A percentile compares a stretch with the other conserved stretches of the same genome.
Conservation (phyloP, 768 basidiomycete genomes). For the Gautieria morchelliformis region DNA sequence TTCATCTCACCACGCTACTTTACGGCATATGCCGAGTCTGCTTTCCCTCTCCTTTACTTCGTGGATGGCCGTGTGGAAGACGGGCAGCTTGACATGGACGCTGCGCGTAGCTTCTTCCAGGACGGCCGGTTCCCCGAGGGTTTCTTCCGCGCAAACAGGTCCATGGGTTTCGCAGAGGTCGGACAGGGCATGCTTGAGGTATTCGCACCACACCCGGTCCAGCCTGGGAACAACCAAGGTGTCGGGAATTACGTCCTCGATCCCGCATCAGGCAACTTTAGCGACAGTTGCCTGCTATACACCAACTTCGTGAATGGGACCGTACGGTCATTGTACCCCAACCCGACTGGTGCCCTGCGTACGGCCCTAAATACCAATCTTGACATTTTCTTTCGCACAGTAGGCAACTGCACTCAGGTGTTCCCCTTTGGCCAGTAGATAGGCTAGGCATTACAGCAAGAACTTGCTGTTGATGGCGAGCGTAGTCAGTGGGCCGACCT, state of each 20-base stretch:
- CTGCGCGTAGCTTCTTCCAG: constrained; percentile 3
- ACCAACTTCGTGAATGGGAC: not conserved
- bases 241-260: not conserved
- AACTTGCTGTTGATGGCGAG: too few relatives aligned
- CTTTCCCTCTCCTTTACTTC: constrained; percentile 8
- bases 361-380: constrained; percentile 5
- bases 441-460: too few relatives aligned
- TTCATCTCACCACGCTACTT: not conserved
- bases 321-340: too few relatives aligned
- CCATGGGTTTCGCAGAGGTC: not conserved
- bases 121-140: not conserved
- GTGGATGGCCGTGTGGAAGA: not conserved
- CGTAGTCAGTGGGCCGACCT: too few relatives aligned
- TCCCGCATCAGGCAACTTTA: not conserved
- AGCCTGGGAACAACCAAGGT: constrained; percentile 7
- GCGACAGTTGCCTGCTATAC: not conserved
- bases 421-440: not conserved
- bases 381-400: constrained; percentile 1
- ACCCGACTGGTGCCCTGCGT: constrained; percentile 4
- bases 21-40: constrained; percentile 4
- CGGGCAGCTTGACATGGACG: not conserved
- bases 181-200: not conserved
- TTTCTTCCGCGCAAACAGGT: not conserved
- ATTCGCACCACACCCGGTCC: not conserved
- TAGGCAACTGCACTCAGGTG: not conserved